Percentiles rank a stretch among this genome's conserved stretches.
Evolutionary conservation across 495 filamentous ascomycete species (phyloP).

Genomic region (Penicillium crystallinum): DNA sequence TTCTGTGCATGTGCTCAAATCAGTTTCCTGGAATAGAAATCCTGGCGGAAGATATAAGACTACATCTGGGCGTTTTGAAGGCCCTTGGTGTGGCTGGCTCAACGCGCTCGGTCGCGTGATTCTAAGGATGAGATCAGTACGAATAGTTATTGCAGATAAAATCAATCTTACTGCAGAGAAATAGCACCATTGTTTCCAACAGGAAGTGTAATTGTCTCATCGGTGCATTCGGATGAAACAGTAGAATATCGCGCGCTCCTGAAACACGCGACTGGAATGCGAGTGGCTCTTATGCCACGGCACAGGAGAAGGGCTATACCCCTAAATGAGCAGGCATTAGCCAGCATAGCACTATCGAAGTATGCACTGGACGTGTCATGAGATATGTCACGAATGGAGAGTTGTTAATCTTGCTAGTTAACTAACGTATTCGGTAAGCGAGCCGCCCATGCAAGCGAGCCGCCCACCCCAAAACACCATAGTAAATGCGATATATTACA

Average conservation of each 20-base stretch:
- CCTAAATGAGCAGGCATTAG: background rate
- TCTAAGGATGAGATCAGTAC: conserved; percentile 11
- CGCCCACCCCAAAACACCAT: too few species aligned
- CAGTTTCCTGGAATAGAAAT: conserved; percentile 22
- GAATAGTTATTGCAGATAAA: background rate
- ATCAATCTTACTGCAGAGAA: conserved; percentile 21
- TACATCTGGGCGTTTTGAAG: conserved; percentile 19
- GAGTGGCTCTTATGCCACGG: background rate
- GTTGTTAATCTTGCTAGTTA: conserved; percentile 44
- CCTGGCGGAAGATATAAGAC: conserved; percentile 37
- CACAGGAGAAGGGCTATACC: background rate
- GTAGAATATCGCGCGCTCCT: conserved; percentile 3
- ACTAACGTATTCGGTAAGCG: too few species aligned
- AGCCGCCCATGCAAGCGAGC: too few species aligned
- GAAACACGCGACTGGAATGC: background rate
- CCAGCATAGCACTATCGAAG: conserved; percentile 11
- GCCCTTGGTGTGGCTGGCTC: background rate
- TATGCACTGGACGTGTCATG: background rate
- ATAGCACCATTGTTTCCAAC: conserved; percentile 34
- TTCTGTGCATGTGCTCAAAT: background rate
- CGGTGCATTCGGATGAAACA: conserved; percentile 4
- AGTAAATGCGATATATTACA: too few species aligned
- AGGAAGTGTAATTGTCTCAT: conserved; percentile 21
- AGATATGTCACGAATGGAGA: conserved; percentile 24
- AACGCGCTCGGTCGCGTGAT: conserved; percentile 20